phyloP scores from a whole-genome alignment of 495 filamentous ascomycete genomes.

The Oleoguttula mirabilis region DNA sequence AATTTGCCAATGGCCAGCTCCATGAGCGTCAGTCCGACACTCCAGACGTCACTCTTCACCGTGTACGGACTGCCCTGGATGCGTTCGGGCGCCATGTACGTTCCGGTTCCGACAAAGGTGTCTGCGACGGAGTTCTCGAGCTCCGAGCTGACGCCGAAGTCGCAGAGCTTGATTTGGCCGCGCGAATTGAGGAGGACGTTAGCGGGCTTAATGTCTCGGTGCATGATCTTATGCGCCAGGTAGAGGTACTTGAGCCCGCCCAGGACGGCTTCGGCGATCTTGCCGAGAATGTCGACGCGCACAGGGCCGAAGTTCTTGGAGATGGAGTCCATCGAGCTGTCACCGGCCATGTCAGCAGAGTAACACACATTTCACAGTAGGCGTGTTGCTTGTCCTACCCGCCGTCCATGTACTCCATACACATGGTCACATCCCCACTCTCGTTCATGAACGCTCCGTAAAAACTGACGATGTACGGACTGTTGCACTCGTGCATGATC shows the following conservation, averaged over 20 bases:
- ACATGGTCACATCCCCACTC: constrained; percentile 92
- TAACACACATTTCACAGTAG: no score
- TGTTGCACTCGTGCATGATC: constrained; percentile 97
- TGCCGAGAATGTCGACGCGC: constrained; percentile 96
- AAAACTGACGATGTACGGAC: constrained; percentile 89
- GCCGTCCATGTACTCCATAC: constrained; percentile 99
- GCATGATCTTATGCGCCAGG: constrained; percentile 85
- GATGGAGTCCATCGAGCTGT: constrained; percentile 83
- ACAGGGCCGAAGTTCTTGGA: constrained; percentile 90
- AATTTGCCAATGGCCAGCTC: constrained; percentile 94
- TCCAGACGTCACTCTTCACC: constrained; percentile 97
- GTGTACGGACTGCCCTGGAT: constrained; percentile 95
- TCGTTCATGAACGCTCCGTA: constrained; percentile 96
- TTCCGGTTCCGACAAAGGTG: constrained; percentile 95
- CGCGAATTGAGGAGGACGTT: constrained; percentile 92
- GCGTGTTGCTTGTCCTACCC: constrained; percentile 62
- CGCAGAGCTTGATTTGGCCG: constrained; percentile 91
- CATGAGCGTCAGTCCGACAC: constrained; percentile 91
- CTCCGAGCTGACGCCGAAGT: constrained; percentile 94
- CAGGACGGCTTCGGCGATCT: constrained; percentile 94
- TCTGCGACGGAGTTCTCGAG: constrained; percentile 93
- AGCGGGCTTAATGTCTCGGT: constrained; percentile 96
- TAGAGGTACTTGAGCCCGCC: constrained; percentile 92
- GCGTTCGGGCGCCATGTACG: constrained; percentile 97
- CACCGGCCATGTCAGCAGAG: not conserved